phyloP scores from a whole-genome alignment of 2,329 filamentous ascomycete genomes.

The Claviceps sorghi region DNA sequence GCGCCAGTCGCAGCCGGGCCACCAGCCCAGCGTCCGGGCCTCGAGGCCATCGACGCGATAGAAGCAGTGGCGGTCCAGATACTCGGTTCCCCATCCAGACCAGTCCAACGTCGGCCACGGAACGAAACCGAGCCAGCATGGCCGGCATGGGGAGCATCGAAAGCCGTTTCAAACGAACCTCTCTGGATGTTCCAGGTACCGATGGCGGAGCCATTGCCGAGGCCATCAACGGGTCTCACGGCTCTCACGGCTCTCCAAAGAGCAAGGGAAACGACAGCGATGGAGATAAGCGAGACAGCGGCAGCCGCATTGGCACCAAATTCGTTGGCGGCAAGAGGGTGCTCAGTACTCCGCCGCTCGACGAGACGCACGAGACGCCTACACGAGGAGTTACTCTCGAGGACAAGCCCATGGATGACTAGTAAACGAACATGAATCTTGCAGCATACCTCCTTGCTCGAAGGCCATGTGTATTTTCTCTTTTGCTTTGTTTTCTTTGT shows the following conservation, averaged over 20 bases:
- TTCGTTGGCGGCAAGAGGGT: constrained; percentile 37
- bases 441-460: background rate
- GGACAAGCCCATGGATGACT: constrained; percentile 38
- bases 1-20: constrained; percentile 52
- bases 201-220: constrained; percentile 26
- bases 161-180: constrained; percentile 41
- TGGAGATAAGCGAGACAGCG: constrained; percentile 49
- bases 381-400: constrained; percentile 35
- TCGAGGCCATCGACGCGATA: constrained; percentile 58
- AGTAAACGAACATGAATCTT: constrained; percentile 10
- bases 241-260: constrained; percentile 6
- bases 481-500: background rate
- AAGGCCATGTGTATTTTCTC: background rate
- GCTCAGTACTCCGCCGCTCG: constrained; percentile 17
- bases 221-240: constrained; percentile 26
- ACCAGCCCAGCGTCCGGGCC: constrained; percentile 56
- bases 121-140: constrained; percentile 35
- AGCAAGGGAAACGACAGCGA: constrained; percentile 13
- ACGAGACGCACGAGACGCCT: constrained; percentile 13
- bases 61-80: constrained; percentile 56
- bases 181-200: constrained; percentile 66
- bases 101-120: constrained; percentile 39
- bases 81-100: constrained; percentile 77
- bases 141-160: constrained; percentile 30
- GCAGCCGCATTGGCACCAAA: constrained; percentile 28